Conservation (phyloP, 768 basidiomycete species). For the Termitomyces sp. region DNA sequence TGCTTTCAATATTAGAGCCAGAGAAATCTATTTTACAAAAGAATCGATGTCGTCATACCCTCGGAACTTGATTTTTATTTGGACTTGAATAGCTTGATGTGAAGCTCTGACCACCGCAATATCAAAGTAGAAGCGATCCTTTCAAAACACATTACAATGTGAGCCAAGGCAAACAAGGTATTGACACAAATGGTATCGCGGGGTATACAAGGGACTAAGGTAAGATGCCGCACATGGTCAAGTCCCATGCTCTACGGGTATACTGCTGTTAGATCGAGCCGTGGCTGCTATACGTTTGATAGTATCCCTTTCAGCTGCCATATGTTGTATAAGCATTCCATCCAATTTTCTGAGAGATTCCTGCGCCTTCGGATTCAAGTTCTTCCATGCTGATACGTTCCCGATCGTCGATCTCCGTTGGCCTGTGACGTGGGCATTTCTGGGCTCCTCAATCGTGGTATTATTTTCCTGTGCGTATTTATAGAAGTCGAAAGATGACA, state of each 20-base stretch:
- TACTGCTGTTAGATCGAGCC: constrained; percentile 16
- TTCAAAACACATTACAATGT: not conserved
- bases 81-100: not conserved
- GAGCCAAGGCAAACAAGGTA: not conserved
- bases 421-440: constrained; percentile 12
- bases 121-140: not conserved
- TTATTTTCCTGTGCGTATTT: constrained; percentile 41
- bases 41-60: too few relatives aligned
- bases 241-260: constrained; percentile 15
- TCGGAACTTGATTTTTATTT: too few relatives aligned
- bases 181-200: constrained; percentile 16
- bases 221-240: constrained; percentile 7
- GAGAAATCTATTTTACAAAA: not conserved
- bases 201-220: constrained; percentile 17
- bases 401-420: constrained; percentile 23
- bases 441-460: constrained; percentile 3
- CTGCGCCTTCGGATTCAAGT: constrained; percentile 34
- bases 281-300: constrained; percentile 68
- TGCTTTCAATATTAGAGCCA: not conserved
- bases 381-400: constrained; percentile 27
- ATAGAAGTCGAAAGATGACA: constrained; percentile 40
- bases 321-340: constrained; percentile 77
- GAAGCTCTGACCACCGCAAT: not conserved
- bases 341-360: constrained; percentile 66
- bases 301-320: constrained; percentile 78